A percentile compares a stretch with the other conserved stretches of the same genome.
These are phyloP conservation scores for Daphne laureola DNA, from an alignment of 441 rosid species.

Conservation along the genomic window DNA sequence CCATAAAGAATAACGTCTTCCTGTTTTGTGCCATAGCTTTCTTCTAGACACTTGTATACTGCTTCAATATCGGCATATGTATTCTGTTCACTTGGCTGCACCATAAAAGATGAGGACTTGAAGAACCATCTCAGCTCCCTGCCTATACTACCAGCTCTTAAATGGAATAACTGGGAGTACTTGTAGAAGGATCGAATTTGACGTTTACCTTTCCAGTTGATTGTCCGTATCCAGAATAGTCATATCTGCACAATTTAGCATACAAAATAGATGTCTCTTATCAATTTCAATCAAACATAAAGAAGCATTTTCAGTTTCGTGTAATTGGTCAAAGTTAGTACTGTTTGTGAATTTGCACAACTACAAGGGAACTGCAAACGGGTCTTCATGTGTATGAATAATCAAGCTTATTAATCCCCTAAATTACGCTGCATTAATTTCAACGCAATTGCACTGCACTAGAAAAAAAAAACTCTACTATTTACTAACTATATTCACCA, in stretches of 20 bases:
- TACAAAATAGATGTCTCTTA: too few relatives aligned
- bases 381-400: too few relatives aligned
- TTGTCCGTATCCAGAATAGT: slow-evolving; percentile 88
- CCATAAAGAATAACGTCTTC: slow-evolving; percentile 92
- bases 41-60: slow-evolving; percentile 84
- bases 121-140: slow-evolving; percentile 13
- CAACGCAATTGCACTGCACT: too few relatives aligned
- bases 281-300: too few relatives aligned
- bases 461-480: too few relatives aligned
- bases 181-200: slow-evolving; percentile 10
- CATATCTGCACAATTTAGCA: slow-evolving; percentile 41
- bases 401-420: too few relatives aligned
- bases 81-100: slow-evolving; percentile 91
- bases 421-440: too few relatives aligned
- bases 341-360: too few relatives aligned
- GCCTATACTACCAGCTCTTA: neutral
- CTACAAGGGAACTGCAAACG: too few relatives aligned
- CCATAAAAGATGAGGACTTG: slow-evolving; percentile 18
- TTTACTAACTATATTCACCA: too few relatives aligned
- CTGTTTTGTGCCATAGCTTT: slow-evolving; percentile 77
- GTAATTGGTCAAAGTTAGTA: too few relatives aligned
- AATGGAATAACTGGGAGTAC: neutral
- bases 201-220: slow-evolving; percentile 80
- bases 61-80: slow-evolving; percentile 97
- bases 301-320: too few relatives aligned